phyloP scores from a whole-genome alignment of 139 green algal genomes.

The Chlorella sp. region DNA sequence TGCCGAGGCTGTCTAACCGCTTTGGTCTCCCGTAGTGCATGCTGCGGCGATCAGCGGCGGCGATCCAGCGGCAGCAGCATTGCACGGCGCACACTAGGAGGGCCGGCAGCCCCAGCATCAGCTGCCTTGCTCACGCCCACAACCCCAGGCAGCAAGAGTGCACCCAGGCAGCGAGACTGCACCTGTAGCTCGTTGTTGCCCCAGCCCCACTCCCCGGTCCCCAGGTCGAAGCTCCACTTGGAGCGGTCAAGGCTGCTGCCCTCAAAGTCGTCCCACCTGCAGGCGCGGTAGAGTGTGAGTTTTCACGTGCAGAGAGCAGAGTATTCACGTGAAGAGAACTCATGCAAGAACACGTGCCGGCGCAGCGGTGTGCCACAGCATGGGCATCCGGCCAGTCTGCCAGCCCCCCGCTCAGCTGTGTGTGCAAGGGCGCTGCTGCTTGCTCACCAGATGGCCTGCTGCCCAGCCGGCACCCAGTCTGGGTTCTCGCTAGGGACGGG shows the following conservation, averaged over 20 bases:
- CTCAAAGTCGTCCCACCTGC: slow-evolving; percentile 47
- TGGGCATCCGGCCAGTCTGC: too few species aligned
- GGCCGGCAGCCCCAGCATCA: too few species aligned
- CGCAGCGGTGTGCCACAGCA: background rate
- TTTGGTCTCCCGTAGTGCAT: too few species aligned
- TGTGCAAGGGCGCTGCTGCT: too few species aligned
- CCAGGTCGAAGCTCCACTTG: slow-evolving; percentile 37
- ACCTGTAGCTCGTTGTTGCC: slow-evolving; percentile 43
- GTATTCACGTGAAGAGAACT: background rate
- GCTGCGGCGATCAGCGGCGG: too few species aligned
- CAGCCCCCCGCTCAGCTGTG: background rate
- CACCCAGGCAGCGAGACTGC: too few species aligned
- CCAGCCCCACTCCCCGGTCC: slow-evolving; percentile 45
- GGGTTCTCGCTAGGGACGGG: background rate
- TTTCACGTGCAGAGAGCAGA: background rate
- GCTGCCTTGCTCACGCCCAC: background rate
- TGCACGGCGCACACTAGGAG: too few species aligned
- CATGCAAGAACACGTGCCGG: background rate
- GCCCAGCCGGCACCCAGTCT: background rate
- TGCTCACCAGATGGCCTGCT: background rate
- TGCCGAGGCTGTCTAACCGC: too few species aligned
- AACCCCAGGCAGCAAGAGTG: background rate
- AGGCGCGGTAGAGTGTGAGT: too few species aligned
- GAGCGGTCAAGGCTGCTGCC: slow-evolving; percentile 10
- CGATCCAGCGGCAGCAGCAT: too few species aligned